Evolutionary conservation across 2,329 filamentous ascomycete species (phyloP).

Genomic region (Lecanosticta acicola): DNA sequence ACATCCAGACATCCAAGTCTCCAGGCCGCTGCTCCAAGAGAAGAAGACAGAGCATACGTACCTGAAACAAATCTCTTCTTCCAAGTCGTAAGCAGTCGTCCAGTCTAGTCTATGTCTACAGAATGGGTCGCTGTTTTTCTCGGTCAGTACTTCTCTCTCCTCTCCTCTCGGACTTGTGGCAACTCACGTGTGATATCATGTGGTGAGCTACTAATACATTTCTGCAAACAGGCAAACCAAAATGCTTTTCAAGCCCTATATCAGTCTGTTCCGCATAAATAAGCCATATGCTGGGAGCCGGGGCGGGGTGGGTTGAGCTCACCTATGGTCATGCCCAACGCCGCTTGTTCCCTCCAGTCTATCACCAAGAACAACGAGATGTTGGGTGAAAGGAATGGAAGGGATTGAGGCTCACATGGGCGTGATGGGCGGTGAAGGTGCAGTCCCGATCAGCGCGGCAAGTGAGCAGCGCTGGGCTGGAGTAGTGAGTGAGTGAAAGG

Average conservation of each 20-base stretch:
- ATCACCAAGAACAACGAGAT: constrained; percentile 17
- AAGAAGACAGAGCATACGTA: constrained; percentile 13
- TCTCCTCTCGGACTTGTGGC: neutral
- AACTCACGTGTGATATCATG: constrained; percentile 16
- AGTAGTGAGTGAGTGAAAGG: too few relatives aligned
- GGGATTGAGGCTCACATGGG: constrained; percentile 22
- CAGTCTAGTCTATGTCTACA: constrained; percentile 34
- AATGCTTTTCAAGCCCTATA: constrained; percentile 16
- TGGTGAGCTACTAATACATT: constrained; percentile 28
- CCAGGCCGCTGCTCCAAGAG: neutral
- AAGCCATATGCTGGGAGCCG: neutral
- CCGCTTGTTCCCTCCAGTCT: constrained; percentile 16
- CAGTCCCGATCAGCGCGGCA: neutral
- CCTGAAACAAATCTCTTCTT: constrained; percentile 21
- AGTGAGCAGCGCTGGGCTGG: constrained; percentile 3
- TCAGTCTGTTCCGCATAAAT: constrained; percentile 12
- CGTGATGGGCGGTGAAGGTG: neutral
- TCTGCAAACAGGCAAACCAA: constrained; percentile 14
- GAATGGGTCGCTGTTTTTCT: constrained; percentile 16
- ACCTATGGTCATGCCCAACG: constrained; percentile 30
- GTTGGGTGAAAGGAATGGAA: too few relatives aligned
- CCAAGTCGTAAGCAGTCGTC: constrained; percentile 26
- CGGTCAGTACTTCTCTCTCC: neutral
- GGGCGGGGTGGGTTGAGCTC: constrained; percentile 4
- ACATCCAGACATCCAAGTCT: neutral